Evolutionary conservation across 305 asterid genomes (phyloP).

Genomic region (Solanum hybrid): DNA sequence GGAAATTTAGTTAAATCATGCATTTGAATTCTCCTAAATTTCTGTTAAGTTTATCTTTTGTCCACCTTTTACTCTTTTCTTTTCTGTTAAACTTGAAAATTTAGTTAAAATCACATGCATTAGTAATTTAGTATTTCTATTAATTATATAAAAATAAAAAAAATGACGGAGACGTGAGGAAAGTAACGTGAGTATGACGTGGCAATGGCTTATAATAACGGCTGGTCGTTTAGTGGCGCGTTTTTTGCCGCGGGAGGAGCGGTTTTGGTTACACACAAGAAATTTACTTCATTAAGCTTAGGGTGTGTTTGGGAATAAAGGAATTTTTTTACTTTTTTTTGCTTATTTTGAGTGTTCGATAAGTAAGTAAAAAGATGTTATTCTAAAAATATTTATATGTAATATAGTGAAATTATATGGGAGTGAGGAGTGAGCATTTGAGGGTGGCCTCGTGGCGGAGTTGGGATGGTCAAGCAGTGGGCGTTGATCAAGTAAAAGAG

Average conservation of each 20-base stretch:
- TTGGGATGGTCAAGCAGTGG: not conserved
- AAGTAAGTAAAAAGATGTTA: not conserved
- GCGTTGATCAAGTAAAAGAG: too few relatives aligned
- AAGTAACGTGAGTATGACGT: slow-evolving; percentile 39
- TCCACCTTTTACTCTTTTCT: not conserved
- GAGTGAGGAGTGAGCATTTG: too few relatives aligned
- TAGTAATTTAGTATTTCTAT: not conserved
- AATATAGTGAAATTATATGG: not conserved
- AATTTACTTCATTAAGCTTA: not conserved
- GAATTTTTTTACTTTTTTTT: not conserved
- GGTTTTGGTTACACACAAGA: not conserved
- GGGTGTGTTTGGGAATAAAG: not conserved
- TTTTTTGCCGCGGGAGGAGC: slow-evolving; percentile 15
- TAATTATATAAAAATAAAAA: not conserved
- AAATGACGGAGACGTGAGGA: slow-evolving; percentile 22
- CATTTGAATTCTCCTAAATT: not conserved
- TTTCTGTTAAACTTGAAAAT: not conserved
- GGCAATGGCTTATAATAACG: slow-evolving; percentile 35
- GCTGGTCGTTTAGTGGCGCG: slow-evolving; percentile 38
- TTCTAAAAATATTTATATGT: not conserved
- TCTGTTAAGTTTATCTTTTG: not conserved
- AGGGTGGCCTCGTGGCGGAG: not conserved
- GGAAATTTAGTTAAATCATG: not conserved
- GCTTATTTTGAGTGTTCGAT: not conserved
- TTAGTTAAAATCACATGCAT: not conserved